These are phyloP conservation scores for Mallotus nudiflorus DNA, from an alignment of 345 rosid species.

Conservation along the genomic window DNA sequence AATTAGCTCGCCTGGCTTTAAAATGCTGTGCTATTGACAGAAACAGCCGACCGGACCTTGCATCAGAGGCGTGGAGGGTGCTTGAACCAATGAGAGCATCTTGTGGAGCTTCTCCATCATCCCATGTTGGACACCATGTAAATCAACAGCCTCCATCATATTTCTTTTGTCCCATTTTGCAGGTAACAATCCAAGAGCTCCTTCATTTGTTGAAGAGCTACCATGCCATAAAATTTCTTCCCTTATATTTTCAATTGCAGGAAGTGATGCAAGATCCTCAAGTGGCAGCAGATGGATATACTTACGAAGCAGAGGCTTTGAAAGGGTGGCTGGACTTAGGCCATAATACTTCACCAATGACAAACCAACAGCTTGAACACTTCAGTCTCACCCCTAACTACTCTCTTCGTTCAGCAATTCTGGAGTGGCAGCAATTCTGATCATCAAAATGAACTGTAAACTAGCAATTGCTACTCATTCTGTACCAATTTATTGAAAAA, in stretches of 20 bases:
- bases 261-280: slow-evolving; percentile 76
- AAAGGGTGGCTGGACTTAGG: slow-evolving; percentile 70
- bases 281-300: slow-evolving; percentile 86
- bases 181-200: slow-evolving; percentile 59
- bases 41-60: slow-evolving; percentile 72
- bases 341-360: slow-evolving; percentile 67
- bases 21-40: slow-evolving; percentile 69
- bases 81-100: too few relatives aligned
- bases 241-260: slow-evolving; percentile 32
- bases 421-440: slow-evolving; percentile 59
- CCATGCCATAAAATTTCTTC: too few relatives aligned
- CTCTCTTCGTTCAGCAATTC: slow-evolving; percentile 66
- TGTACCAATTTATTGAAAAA: too few relatives aligned
- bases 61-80: slow-evolving; percentile 71
- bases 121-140: too few relatives aligned
- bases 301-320: slow-evolving; percentile 67
- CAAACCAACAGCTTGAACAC: slow-evolving; percentile 48
- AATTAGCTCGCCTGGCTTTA: slow-evolving; percentile 69
- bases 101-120: too few relatives aligned
- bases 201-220: too few relatives aligned
- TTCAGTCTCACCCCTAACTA: slow-evolving; percentile 62
- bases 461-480: too few relatives aligned
- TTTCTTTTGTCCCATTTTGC: slow-evolving; percentile 82
- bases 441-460: slow-evolving; percentile 25
- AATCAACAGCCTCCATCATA: slow-evolving; percentile 58